phyloP scores from a whole-genome alignment of 1,284 basidiomycete species.

The Leccinum insolens region DNA sequence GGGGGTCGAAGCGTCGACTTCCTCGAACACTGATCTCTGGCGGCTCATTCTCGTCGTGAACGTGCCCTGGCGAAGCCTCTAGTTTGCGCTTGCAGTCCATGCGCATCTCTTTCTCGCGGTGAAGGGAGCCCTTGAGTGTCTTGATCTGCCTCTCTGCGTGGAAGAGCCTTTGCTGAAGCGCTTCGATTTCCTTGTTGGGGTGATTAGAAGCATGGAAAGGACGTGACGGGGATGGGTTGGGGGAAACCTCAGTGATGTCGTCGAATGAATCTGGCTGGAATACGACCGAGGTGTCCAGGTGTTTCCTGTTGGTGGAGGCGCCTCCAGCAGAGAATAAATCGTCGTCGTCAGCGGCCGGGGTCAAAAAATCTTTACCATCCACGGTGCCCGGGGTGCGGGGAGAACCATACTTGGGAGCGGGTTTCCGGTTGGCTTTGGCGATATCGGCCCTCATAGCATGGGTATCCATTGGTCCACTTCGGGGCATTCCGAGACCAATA shows the following conservation, averaged over 20 bases:
- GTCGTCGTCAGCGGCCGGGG: conserved; percentile 61
- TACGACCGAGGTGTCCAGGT: conserved; percentile 54
- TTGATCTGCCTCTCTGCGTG: conserved; percentile 83
- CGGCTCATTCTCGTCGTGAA: conserved; percentile 45
- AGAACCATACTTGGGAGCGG: conserved; percentile 63
- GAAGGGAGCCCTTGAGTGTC: conserved; percentile 76
- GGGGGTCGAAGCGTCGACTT: conserved; percentile 39
- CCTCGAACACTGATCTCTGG: conserved; percentile 44
- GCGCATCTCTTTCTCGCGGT: conserved; percentile 78
- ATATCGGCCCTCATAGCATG: conserved; percentile 70
- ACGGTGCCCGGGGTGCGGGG: conserved; percentile 66
- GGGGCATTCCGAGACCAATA: conserved; percentile 64
- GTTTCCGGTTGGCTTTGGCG: conserved; percentile 58
- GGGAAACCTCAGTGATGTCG: conserved; percentile 63
- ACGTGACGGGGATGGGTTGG: conserved; percentile 64
- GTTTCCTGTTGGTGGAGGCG: conserved; percentile 65
- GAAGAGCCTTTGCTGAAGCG: conserved; percentile 74
- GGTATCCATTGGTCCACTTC: conserved; percentile 69
- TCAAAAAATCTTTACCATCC: conserved; percentile 52
- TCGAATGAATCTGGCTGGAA: conserved; percentile 59
- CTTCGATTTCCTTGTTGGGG: conserved; percentile 78
- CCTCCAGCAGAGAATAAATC: conserved; percentile 68
- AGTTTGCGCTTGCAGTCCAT: conserved; percentile 64
- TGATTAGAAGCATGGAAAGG: conserved; percentile 69
- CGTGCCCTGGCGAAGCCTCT: conserved; percentile 40